These are phyloP conservation scores for Parachaetomium inaequale DNA, from an alignment of 495 filamentous ascomycete species.

Conservation along the genomic window DNA sequence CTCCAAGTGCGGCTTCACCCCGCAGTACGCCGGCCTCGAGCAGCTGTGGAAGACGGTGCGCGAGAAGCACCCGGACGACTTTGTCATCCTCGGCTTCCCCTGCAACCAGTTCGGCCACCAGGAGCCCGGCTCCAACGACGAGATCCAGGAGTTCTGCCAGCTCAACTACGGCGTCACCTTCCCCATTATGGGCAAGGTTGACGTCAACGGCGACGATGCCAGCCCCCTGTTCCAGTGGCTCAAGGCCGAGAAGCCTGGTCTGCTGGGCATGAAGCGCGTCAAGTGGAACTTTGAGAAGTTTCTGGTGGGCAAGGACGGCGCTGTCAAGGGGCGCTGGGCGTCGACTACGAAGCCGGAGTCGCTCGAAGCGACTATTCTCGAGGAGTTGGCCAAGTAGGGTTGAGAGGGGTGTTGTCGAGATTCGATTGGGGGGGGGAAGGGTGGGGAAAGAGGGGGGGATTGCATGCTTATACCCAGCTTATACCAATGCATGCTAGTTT, in stretches of 20 bases:
- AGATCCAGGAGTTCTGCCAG: constrained; percentile 90
- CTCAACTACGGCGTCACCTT: constrained; percentile 94
- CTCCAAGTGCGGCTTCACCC: constrained; percentile 97
- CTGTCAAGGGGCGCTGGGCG: constrained; percentile 77
- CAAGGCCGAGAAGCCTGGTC: constrained; percentile 77
- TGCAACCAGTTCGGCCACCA: constrained; percentile 96
- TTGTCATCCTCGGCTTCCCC: constrained; percentile 89
- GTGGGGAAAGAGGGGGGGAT: background rate
- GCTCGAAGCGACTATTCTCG: constrained; percentile 68
- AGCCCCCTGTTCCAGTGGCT: constrained; percentile 82
- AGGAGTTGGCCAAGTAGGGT: constrained; percentile 58
- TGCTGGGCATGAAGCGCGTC: constrained; percentile 74
- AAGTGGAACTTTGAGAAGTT: constrained; percentile 99
- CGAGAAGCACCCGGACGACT: constrained; percentile 64
- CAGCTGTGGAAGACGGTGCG: constrained; percentile 78
- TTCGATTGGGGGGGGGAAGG: background rate
- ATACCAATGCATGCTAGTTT: background rate
- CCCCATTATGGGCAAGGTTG: constrained; percentile 83
- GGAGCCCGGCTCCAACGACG: constrained; percentile 83
- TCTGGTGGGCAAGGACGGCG: constrained; percentile 77
- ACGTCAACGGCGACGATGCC: constrained; percentile 84
- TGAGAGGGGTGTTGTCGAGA: background rate
- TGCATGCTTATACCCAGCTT: background rate
- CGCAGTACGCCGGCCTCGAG: constrained; percentile 92
- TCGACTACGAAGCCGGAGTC: constrained; percentile 80